Base-by-base conservation (phyloP, 192 early-diverging fungal genomes). In the Linnemannia zychae region DNA sequence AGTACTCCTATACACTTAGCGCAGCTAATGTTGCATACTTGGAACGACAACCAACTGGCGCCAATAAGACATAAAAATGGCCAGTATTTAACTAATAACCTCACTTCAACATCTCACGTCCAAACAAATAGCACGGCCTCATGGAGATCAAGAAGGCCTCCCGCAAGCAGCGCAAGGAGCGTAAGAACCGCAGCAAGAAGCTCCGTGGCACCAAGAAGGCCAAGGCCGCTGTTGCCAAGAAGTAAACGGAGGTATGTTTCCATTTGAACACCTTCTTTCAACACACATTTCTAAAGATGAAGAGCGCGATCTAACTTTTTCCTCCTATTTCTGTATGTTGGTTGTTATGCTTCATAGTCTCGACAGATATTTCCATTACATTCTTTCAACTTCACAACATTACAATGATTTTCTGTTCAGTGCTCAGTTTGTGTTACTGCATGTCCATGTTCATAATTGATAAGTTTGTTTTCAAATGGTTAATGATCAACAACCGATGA, bases 111-210 rank as follows among this genome's bases (percentile, higher is more conserved):
- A 18, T 69, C 7, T 78, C 20, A 36, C 9, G 40, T 44, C 40
- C 40, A 9, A 44, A 33, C 47, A 4, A 73, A 68, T 67, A 90
- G 88, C 83, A 87, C 75, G 91, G 91, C 76, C 88, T 96, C 77
- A 93, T 89, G 81, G 94, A 92, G 86, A 81, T 89, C 81, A 84
- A 89, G 86, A 94, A 93, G 88, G 92, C 91, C 75, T 93, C 96
- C 72, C 96, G 96, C 91, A 99, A 98, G 94, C 98, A 99, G 91
- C 95, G 97, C 88, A 99, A 98, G 96, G 97, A 99, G 90, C 93
- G 95, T 89, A 98, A 98, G 95, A 99, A 99, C 96, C 93, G 98
- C 88, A 89, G 93, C 89, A 99, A 99, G 97, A 99, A 98, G 95
- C 91, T 98, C 93, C 93, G 95, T 87, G 98, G 98, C 89, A 97